Conservation (phyloP, 2,329 filamentous ascomycete genomes). For the Ophiocordyceps camponoti-leonardi region DNA sequence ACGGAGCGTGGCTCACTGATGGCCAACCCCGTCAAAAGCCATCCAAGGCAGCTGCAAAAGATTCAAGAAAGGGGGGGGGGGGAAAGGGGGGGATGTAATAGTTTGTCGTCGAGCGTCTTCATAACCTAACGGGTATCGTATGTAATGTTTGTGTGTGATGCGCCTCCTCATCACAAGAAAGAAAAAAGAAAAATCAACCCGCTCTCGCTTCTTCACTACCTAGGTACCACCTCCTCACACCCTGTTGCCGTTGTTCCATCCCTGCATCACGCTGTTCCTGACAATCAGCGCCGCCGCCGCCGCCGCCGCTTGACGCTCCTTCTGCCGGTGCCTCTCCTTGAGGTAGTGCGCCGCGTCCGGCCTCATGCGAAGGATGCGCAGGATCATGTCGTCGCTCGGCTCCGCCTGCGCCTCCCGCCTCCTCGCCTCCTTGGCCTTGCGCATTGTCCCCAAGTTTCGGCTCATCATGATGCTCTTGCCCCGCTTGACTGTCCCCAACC, state of each 20-base stretch:
- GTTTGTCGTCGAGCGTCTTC: background rate
- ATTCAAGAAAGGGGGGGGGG: background rate
- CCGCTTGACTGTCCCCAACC: slow-evolving; percentile 48
- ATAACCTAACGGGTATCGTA: background rate
- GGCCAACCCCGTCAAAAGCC: background rate
- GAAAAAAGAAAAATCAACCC: background rate
- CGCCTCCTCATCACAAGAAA: background rate
- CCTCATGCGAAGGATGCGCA: slow-evolving; percentile 86
- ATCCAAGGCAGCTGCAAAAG: background rate
- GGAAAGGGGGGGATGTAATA: background rate
- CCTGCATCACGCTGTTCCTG: slow-evolving; percentile 60
- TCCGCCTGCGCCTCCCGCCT: slow-evolving; percentile 90
- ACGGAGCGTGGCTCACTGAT: background rate
- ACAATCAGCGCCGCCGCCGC: slow-evolving; percentile 91
- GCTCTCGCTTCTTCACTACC: background rate
- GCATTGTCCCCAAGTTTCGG: slow-evolving; percentile 90
- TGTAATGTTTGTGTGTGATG: background rate
- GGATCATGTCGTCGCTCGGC: slow-evolving; percentile 94
- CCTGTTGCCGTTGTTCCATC: slow-evolving; percentile 33
- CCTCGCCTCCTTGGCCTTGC: slow-evolving; percentile 88
- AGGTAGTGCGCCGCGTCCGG: slow-evolving; percentile 79
- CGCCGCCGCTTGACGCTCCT: slow-evolving; percentile 78
- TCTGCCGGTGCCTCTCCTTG: slow-evolving; percentile 79
- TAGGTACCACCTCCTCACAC: slow-evolving; percentile 14
- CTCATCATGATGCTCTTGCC: slow-evolving; percentile 82